These are phyloP conservation scores for Lolium rigidum DNA, from an alignment of 176 grass and related monocot genomes.

Conservation along the genomic window DNA sequence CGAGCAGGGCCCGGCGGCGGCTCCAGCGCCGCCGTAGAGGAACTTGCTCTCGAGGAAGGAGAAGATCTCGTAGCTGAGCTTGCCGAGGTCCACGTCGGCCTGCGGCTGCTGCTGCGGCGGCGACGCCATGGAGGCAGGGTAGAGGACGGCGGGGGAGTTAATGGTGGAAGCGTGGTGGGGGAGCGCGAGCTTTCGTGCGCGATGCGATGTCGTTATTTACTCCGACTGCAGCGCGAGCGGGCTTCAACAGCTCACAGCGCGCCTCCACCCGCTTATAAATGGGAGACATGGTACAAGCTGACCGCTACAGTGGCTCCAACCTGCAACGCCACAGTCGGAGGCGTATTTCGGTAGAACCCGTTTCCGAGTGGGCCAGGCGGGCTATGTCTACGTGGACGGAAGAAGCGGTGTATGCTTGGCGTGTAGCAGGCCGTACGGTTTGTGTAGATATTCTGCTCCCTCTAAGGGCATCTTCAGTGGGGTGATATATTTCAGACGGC, in stretches of 20 bases:
- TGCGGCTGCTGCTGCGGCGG: background rate
- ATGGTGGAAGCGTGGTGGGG: background rate
- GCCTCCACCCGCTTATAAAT: slow-evolving; percentile 45
- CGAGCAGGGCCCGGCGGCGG: background rate
- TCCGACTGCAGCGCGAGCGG: slow-evolving; percentile 13
- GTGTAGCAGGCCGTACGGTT: background rate
- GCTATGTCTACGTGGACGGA: too few species aligned
- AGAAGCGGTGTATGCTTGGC: background rate
- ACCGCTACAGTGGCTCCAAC: background rate
- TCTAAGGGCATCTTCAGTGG: too few species aligned
- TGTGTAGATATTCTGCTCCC: background rate
- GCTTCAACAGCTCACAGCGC: background rate
- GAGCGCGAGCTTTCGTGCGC: slow-evolving; percentile 45
- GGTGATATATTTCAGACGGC: too few species aligned
- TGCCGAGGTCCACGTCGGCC: slow-evolving; percentile 65
- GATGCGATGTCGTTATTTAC: slow-evolving; percentile 39
- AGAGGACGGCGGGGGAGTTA: background rate
- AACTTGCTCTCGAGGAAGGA: slow-evolving; percentile 92
- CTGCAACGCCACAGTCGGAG: background rate
- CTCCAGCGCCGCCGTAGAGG: slow-evolving; percentile 46
- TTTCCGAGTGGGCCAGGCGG: background rate
- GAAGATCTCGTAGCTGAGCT: slow-evolving; percentile 97
- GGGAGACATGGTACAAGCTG: background rate
- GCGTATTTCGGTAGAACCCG: background rate
- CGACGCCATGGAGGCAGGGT: slow-evolving; percentile 28